Evolutionary conservation across 139 green algal species (phyloP).

Genomic region (Chlorella sorokiniana): DNA sequence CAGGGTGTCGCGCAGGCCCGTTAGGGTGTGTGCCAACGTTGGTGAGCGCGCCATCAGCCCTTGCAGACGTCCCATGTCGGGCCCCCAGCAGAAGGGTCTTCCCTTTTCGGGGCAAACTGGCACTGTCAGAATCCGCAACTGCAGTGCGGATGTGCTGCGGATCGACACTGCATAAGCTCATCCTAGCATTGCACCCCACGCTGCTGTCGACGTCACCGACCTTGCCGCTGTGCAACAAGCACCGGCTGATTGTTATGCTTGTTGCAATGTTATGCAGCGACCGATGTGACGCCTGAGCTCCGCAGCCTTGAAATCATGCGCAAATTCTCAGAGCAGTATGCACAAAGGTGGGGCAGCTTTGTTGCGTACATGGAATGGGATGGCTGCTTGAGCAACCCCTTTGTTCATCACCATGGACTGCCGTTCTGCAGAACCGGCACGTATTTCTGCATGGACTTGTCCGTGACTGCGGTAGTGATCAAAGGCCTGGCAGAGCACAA

Average conservation of each 20-base stretch:
- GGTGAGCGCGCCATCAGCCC: neutral
- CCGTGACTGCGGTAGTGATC: conserved; percentile 98
- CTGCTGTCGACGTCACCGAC: no score
- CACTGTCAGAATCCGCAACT: neutral
- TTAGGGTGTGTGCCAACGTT: conserved; percentile 22
- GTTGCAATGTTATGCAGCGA: conserved; percentile 3
- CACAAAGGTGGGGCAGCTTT: conserved; percentile 71
- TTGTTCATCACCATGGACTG: neutral
- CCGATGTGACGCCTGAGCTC: conserved; percentile 11
- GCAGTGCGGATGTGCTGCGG: neutral
- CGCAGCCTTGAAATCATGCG: conserved; percentile 87
- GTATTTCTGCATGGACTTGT: conserved; percentile 98
- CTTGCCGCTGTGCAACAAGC: no score
- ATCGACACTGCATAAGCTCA: no score
- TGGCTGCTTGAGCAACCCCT: neutral
- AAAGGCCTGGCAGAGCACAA: conserved; percentile 98
- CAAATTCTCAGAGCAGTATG: conserved; percentile 99
- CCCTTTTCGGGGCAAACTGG: neutral
- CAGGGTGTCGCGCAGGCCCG: neutral
- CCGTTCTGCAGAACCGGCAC: conserved; percentile 78
- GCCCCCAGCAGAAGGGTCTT: neutral
- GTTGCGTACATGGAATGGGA: no score
- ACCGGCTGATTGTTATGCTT: no score
- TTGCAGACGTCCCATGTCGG: no score
- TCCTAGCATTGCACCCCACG: no score